Evolutionary conservation across 352 stramenopile species (phyloP).

Genomic region (Phytophthora nicotianae): DNA sequence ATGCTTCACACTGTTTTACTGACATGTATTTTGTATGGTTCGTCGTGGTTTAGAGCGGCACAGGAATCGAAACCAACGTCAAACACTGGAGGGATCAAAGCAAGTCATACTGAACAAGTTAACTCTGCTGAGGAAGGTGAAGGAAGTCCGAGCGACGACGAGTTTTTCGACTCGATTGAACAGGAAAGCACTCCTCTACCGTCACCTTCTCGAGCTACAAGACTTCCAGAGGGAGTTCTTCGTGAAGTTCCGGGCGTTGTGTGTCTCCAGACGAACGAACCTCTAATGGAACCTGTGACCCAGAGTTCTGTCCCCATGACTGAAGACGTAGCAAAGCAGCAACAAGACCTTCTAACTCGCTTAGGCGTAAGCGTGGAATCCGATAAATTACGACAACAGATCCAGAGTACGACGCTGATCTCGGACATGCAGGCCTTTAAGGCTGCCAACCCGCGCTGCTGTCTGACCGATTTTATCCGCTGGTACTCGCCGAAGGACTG

Average conservation of each 20-base stretch:
- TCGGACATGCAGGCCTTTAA: conserved; percentile 91
- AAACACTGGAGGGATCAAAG: conserved; percentile 15
- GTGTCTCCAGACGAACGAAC: conserved; percentile 51
- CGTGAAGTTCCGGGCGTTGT: conserved; percentile 39
- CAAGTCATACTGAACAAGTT: background rate
- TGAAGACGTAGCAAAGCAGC: conserved; percentile 78
- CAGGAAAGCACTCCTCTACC: conserved; percentile 36
- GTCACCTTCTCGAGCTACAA: conserved; percentile 10
- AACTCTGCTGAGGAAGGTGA: conserved; percentile 11
- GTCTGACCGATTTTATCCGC: conserved; percentile 80
- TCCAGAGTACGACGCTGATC: conserved; percentile 72
- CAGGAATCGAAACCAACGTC: conserved; percentile 29
- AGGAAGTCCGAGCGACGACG: conserved; percentile 65
- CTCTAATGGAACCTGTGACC: conserved; percentile 69
- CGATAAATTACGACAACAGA: conserved; percentile 69
- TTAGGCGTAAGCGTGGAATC: conserved; percentile 71
- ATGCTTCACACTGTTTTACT: background rate
- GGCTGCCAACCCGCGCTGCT: conserved; percentile 70
- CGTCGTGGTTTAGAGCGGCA: conserved; percentile 24
- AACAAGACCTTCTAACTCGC: conserved; percentile 76
- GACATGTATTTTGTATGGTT: background rate
- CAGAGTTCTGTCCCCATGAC: conserved; percentile 74
- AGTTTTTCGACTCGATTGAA: conserved; percentile 85
- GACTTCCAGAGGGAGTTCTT: conserved; percentile 38
- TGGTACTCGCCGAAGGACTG: conserved; percentile 89